Evolutionary conservation across 2,329 filamentous ascomycete species (phyloP).

Genomic region (Aplosporella prunicola): DNA sequence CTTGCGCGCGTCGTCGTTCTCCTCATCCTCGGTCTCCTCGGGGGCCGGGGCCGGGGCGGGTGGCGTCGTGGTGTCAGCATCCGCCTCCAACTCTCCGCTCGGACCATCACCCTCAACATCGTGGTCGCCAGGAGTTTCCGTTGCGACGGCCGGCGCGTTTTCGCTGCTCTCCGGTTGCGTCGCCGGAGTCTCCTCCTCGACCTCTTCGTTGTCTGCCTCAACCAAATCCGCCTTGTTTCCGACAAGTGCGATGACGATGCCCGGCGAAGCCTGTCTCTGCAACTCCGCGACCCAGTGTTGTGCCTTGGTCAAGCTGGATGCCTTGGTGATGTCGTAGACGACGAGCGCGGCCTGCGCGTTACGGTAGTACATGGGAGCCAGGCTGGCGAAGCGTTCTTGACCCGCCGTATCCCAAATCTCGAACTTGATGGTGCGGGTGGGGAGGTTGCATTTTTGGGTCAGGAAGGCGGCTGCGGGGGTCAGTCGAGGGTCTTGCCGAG

Average conservation of each 20-base stretch:
- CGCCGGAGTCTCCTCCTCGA: constrained; percentile 26
- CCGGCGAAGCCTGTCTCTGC: constrained; percentile 88
- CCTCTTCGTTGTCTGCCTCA: constrained; percentile 29
- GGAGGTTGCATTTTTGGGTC: constrained; percentile 96
- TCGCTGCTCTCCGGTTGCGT: constrained; percentile 34
- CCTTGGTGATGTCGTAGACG: constrained; percentile 97
- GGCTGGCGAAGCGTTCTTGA: constrained; percentile 91
- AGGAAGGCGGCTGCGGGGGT: constrained; percentile 71
- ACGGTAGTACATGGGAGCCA: constrained; percentile 99
- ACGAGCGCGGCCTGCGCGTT: constrained; percentile 96
- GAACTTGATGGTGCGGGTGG: constrained; percentile 63
- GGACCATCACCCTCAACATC: constrained; percentile 13
- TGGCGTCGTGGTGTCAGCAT: constrained; percentile 9
- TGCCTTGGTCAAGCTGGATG: constrained; percentile 88
- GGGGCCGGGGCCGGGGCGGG: constrained; percentile 12
- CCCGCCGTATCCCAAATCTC: constrained; percentile 96
- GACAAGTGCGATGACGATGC: constrained; percentile 93
- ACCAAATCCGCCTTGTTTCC: constrained; percentile 87
- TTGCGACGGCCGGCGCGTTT: constrained; percentile 22
- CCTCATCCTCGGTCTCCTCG: constrained; percentile 47
- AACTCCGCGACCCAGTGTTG: constrained; percentile 99
- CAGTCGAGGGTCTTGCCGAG: constrained; percentile 4
- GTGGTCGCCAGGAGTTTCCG: constrained; percentile 17
- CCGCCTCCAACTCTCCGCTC: constrained; percentile 33
- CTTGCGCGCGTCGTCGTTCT: constrained; percentile 69